Base-by-base conservation (phyloP, 331 rosid genomes). In the Stylosanthes scabra region DNA sequence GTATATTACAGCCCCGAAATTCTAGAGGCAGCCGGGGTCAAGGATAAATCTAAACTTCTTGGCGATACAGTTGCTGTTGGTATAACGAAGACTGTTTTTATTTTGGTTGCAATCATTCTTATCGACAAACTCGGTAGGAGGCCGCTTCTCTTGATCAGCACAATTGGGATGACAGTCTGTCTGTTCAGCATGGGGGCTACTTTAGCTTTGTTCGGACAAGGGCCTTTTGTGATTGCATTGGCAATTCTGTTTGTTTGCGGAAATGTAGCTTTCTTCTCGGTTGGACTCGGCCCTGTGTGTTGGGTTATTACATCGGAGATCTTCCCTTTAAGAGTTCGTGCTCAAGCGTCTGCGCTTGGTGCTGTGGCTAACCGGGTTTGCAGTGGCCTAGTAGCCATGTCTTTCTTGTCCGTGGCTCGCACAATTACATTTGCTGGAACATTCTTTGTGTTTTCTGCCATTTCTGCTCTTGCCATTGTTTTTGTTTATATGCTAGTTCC, bases 1-100 rank as follows among this genome's bases (percentile, higher is more conserved):
- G 96, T 92, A 20, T 92, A 92, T 46, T 92, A 92, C 81, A 92
- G 96, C 54, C 97, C 97, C n/a, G 87, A 84, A 60, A 92, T 92
- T 80, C 77, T 92, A 56, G 41, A 81, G 78, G 85, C 83, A 4
- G 92, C 94, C 27, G 97, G 97, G 44, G 71, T 92, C 58, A 75
- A 83, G 28, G 85, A 85, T 65, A 75, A 90, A 1, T 65, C 88
- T 11, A 88, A 88, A 66, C 83, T 90, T 42, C 87, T 92, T 69
- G 96, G 89, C 8, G 96, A 96, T 37, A 92, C 97, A 12, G 94
- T 92, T 75, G 96, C 96, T n/a, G 94, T 92, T 8, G 97, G 97
- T 54, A 42, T 90, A 28, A 51, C 96, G 47, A 92, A 92, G 83
- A 92, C 98, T 20, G 28, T 60, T 40, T 88, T 92, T 63, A 86